Conservation (phyloP, 257 asterid genomes). For the Ilex asprella region DNA sequence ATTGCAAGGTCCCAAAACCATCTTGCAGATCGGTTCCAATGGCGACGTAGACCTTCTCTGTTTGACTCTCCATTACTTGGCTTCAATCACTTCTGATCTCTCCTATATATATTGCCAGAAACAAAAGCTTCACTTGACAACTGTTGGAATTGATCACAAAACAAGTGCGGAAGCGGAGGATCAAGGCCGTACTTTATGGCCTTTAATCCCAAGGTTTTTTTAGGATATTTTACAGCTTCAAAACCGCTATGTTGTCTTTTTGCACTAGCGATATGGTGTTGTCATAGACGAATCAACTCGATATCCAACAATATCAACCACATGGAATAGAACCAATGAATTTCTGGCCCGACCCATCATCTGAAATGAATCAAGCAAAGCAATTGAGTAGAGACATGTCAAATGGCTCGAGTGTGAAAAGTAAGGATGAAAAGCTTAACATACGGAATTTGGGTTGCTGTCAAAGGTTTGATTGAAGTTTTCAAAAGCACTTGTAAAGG, state of each 20-base stretch:
- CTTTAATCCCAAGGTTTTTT: too few relatives aligned
- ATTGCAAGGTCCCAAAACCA: constrained; percentile 54
- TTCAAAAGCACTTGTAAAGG: background rate
- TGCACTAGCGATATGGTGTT: too few relatives aligned
- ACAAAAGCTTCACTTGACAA: background rate
- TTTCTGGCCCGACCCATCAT: background rate
- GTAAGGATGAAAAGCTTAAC: background rate
- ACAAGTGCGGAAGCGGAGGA: too few relatives aligned
- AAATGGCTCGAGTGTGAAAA: background rate
- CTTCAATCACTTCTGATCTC: background rate
- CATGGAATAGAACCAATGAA: too few relatives aligned
- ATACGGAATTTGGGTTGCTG: background rate
- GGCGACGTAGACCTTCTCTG: constrained; percentile 60
- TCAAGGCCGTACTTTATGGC: too few relatives aligned
- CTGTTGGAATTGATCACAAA: too few relatives aligned
- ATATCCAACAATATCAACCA: too few relatives aligned
- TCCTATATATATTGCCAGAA: background rate
- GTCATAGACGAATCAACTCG: too few relatives aligned
- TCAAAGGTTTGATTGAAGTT: background rate
- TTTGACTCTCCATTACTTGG: constrained; percentile 17
- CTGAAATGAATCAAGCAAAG: background rate
- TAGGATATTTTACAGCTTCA: too few relatives aligned
- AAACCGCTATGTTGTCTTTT: too few relatives aligned
- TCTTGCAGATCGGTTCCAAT: constrained; percentile 46
- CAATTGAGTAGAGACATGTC: background rate